Percentiles rank a stretch among this genome's conserved stretches.
These are phyloP conservation scores for Thielaviopsis populi DNA, from an alignment of 2,329 filamentous ascomycete genomes.

Conservation along the genomic window DNA sequence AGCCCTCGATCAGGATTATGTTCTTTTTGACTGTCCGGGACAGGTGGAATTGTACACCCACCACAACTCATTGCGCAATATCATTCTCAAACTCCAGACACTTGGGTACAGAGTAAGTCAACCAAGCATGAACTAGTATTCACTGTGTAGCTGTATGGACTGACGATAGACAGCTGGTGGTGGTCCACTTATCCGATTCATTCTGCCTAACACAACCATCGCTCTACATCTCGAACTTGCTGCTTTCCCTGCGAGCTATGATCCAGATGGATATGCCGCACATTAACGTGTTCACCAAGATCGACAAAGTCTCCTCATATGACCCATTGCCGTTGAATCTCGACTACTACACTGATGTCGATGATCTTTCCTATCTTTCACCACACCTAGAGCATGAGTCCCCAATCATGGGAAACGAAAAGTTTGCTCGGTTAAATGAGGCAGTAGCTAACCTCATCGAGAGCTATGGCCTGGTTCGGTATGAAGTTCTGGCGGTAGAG, in stretches of 20 bases:
- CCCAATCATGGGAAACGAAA: constrained; percentile 50
- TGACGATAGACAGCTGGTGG: constrained; percentile 54
- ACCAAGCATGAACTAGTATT: neutral
- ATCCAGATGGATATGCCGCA: constrained; percentile 95
- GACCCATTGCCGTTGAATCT: constrained; percentile 84
- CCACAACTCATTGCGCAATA: constrained; percentile 78
- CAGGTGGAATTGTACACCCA: constrained; percentile 97
- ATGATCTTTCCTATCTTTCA: constrained; percentile 74
- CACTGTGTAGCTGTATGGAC: constrained; percentile 21
- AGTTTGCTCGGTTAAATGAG: constrained; percentile 72
- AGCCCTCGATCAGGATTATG: constrained; percentile 72
- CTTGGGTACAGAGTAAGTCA: constrained; percentile 69
- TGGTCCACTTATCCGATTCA: constrained; percentile 84
- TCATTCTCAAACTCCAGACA: constrained; percentile 83
- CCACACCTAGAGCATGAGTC: constrained; percentile 69
- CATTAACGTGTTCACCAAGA: constrained; percentile 91
- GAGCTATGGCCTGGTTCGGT: constrained; percentile 76
- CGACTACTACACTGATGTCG: constrained; percentile 94
- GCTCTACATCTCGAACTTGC: constrained; percentile 83
- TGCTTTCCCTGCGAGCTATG: constrained; percentile 90
- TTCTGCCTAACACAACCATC: constrained; percentile 88
- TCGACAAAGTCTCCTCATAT: constrained; percentile 82
- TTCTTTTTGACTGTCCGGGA: constrained; percentile 90
- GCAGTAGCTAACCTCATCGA: constrained; percentile 79
- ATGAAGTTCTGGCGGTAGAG: constrained; percentile 88